Conservation (phyloP, 73 alveolate genomes). For the Paramecium tetraurelia region DNA sequence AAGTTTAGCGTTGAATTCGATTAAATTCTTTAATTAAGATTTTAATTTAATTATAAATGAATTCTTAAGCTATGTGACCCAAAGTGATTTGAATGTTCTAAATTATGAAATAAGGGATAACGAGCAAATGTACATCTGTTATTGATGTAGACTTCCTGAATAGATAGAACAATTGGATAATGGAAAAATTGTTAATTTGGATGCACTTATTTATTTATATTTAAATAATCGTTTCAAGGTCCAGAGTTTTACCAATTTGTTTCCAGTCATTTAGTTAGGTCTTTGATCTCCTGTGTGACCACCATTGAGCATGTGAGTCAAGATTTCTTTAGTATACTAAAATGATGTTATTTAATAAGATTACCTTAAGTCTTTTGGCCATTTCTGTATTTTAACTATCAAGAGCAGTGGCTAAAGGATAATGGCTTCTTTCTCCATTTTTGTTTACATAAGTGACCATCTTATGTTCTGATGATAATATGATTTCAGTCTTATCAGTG, state of each 20-base stretch:
- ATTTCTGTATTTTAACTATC: slow-evolving; percentile 92
- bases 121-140: too few relatives aligned
- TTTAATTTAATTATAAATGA: too few relatives aligned
- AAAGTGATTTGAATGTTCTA: too few relatives aligned
- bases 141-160: too few relatives aligned
- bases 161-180: too few relatives aligned
- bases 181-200: neutral
- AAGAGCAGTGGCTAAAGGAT: slow-evolving; percentile 91
- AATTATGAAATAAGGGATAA: too few relatives aligned
- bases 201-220: neutral
- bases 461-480: slow-evolving; percentile 89
- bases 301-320: slow-evolving; percentile 84
- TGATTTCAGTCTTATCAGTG: slow-evolving; percentile 93
- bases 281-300: neutral
- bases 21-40: neutral
- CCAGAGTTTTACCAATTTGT: slow-evolving; percentile 23
- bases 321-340: slow-evolving; percentile 89
- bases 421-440: slow-evolving; percentile 87
- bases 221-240: neutral
- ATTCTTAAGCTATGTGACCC: too few relatives aligned
- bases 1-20: too few relatives aligned
- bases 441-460: slow-evolving; percentile 95
- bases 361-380: slow-evolving; percentile 69
- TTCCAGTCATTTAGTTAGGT: slow-evolving; percentile 21
- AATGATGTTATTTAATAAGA: neutral